These are phyloP conservation scores for Paracorniculantispora psalliotae DNA, from an alignment of 2,329 filamentous ascomycete genomes.

Conservation along the genomic window DNA sequence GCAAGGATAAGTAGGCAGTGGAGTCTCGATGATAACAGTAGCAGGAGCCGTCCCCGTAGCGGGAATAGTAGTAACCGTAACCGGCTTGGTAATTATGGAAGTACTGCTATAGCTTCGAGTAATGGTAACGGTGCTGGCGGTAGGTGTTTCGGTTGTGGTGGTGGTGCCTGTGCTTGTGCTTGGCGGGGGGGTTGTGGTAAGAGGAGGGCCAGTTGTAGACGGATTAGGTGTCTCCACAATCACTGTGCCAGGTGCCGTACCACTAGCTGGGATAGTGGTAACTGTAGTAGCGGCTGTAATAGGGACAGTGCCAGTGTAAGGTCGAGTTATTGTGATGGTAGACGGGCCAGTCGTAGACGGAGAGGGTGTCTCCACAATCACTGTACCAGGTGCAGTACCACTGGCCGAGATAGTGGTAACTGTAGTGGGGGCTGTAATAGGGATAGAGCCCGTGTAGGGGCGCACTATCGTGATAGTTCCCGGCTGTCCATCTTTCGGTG, in stretches of 20 bases:
- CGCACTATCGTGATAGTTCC: neutral
- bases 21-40: slow-evolving; percentile 2
- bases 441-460: neutral
- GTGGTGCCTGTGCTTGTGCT: neutral
- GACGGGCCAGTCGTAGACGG: no score
- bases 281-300: neutral
- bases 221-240: neutral
- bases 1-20: neutral
- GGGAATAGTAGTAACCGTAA: neutral
- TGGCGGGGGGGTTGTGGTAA: neutral
- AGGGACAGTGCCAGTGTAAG: neutral
- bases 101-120: neutral
- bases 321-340: neutral
- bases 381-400: neutral
- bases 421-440: neutral
- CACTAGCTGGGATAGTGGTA: neutral
- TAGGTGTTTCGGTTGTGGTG: neutral
- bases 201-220: neutral
- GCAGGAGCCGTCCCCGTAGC: neutral
- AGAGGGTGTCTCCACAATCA: neutral
- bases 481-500: neutral
- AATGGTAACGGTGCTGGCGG: neutral
- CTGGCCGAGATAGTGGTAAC: neutral
- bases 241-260: neutral
- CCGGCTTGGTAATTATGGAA: neutral